Conservation (phyloP, 192 early-diverging fungal genomes). For the Entrophospora sp. region DNA sequence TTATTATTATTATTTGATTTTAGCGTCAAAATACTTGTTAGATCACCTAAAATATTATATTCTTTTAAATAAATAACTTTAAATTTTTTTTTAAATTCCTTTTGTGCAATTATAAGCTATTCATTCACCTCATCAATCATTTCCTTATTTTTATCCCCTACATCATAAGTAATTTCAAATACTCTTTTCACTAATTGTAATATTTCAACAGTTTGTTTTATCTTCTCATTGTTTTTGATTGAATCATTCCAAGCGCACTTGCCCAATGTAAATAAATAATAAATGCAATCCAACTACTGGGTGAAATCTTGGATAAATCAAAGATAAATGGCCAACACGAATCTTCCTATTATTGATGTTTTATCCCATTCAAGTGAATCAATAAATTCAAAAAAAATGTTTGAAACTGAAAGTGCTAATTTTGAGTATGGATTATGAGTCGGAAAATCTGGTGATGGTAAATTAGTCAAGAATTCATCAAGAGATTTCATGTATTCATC, state of each 20-base stretch:
- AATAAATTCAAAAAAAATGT: slow-evolving; percentile 32
- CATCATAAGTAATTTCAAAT: neutral
- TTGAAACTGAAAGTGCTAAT: slow-evolving; percentile 27
- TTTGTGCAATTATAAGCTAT: neutral
- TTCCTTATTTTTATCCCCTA: neutral
- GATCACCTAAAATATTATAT: no score
- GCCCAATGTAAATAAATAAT: slow-evolving; percentile 33
- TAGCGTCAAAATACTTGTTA: no score
- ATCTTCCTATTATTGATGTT: slow-evolving; percentile 33
- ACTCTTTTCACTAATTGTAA: neutral
- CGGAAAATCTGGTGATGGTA: slow-evolving; percentile 15
- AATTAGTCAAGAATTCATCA: slow-evolving; percentile 16
- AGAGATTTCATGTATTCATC: slow-evolving; percentile 19
- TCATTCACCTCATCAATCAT: neutral
- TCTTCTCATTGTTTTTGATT: slow-evolving; percentile 3
- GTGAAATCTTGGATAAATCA: slow-evolving; percentile 41
- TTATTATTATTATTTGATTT: no score
- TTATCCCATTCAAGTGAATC: slow-evolving; percentile 31
- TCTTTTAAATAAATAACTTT: no score
- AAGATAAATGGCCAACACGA: slow-evolving; percentile 38
- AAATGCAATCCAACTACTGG: slow-evolving; percentile 39
- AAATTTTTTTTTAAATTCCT: neutral
- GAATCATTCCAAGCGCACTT: slow-evolving; percentile 42
- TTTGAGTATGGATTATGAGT: slow-evolving; percentile 27
- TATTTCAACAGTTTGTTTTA: neutral